phyloP scores from a whole-genome alignment of 2,329 filamentous ascomycete species.

The Grosmannia clavigera region DNA sequence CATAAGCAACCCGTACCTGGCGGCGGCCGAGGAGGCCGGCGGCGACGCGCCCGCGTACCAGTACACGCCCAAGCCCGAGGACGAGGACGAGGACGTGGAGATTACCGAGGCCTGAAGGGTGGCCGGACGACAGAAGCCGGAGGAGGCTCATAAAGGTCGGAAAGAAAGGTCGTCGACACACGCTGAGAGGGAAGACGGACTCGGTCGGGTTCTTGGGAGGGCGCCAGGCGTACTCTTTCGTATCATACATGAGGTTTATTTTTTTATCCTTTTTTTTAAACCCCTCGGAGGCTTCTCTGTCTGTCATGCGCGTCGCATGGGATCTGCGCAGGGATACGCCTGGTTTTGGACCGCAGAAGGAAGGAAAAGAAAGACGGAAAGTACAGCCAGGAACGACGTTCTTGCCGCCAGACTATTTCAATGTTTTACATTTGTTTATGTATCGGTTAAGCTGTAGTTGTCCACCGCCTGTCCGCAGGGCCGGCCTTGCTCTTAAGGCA shows the following conservation, averaged over 20 bases:
- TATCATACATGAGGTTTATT: background rate
- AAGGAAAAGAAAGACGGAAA: background rate
- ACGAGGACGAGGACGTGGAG: conserved; percentile 4
- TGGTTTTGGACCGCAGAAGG: too few species aligned
- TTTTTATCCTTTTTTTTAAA: background rate
- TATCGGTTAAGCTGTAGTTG: background rate
- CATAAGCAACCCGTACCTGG: conserved; percentile 86
- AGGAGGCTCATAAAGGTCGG: background rate
- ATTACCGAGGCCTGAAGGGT: too few species aligned
- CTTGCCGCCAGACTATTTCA: background rate
- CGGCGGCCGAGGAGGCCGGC: conserved; percentile 51
- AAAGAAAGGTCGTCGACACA: too few species aligned
- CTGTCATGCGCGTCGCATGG: background rate
- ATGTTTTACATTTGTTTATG: background rate
- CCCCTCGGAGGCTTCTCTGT: background rate
- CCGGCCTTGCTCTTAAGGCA: too few species aligned
- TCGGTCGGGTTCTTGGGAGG: background rate
- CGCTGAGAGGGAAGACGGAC: too few species aligned
- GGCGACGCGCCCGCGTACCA: conserved; percentile 11
- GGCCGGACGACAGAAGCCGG: background rate
- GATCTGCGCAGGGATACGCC: background rate
- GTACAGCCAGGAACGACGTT: background rate
- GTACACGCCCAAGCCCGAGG: conserved; percentile 10
- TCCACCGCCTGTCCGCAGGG: background rate
- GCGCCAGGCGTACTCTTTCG: background rate